Percentiles rank a stretch among this genome's conserved stretches.
phyloP scores from a whole-genome alignment of 2,329 filamentous ascomycete species.

The Exophiala lecanii-corni region DNA sequence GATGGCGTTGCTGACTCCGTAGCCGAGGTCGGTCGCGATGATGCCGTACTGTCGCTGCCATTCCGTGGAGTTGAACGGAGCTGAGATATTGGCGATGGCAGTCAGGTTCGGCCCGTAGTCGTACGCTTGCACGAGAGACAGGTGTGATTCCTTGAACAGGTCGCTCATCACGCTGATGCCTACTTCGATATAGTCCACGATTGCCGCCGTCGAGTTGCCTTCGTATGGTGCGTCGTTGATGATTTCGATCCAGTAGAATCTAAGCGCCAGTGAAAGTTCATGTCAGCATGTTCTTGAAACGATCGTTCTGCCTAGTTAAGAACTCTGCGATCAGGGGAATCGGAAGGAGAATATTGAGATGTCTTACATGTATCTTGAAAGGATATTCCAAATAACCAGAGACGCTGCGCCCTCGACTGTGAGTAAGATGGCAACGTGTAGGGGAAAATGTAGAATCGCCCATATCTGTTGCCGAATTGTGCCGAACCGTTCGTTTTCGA shows the following conservation, averaged over 20 bases:
- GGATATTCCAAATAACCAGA: slow-evolving; percentile 13
- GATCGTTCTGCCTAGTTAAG: neutral
- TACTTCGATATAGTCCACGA: neutral
- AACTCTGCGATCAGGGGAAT: too few relatives aligned
- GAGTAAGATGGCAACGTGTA: slow-evolving; percentile 59
- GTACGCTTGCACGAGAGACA: neutral
- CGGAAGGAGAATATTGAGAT: neutral
- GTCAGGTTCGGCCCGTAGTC: slow-evolving; percentile 7
- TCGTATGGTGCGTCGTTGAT: neutral
- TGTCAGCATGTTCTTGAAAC: neutral
- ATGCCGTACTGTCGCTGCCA: slow-evolving; percentile 4
- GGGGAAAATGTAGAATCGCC: slow-evolving; percentile 53
- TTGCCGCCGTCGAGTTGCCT: neutral
- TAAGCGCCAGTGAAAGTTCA: too few relatives aligned
- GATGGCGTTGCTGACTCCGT: slow-evolving; percentile 5
- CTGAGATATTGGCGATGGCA: slow-evolving; percentile 4
- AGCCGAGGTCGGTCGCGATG: slow-evolving; percentile 5
- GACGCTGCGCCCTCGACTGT: slow-evolving; percentile 52
- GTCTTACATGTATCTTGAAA: slow-evolving; percentile 1
- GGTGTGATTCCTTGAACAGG: neutral
- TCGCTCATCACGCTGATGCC: neutral
- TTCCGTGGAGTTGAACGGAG: slow-evolving; percentile 2
- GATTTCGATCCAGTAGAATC: neutral
- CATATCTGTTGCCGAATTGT: slow-evolving; percentile 55
- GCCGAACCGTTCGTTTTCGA: slow-evolving; percentile 46